Evolutionary conservation across 306 rosid genomes (phyloP), one percentile per base, ranked within the genome.

Genomic region (Begonia fuchsioides): DNA sequence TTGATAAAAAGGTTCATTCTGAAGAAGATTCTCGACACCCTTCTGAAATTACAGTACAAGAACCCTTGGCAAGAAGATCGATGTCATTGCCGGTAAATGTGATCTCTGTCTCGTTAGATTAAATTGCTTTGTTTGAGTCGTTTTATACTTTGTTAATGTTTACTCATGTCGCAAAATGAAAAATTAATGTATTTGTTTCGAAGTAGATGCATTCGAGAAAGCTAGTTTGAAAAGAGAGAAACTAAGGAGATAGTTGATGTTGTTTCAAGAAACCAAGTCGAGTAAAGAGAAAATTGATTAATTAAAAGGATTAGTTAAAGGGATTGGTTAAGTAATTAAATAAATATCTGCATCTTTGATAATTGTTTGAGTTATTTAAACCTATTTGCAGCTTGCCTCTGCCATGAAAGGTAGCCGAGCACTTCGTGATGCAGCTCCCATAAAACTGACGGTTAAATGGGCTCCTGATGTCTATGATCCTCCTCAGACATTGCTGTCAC

Each of bases 391-490:
- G 63, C 87, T 69, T 56, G 69, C 75, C 59, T 71, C 98, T 13
- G 96, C 98, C 11, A 67, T 87, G 76, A 87, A 83, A 64, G 96
- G 93, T 58, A 72, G 76, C 63, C 80, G 93, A 38, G 81, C 63
- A 66, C 79, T 48, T 10, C 69, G 70, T 10, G 68, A 18, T 38
- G 11, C 51, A 9, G 64, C 17, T 0, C 49, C 38, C 53, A 92
- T 75, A 57, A 41, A 41, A 41, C 58, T 78, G 49, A 65, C 69
- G 1, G 96, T 87, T 53, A 73, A 70, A 50, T 87, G 96, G 94
- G 88, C 94, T 17, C 70, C 94, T 8, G 93, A 83, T 44, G 96
- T 87, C 38, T 87, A 87, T 59, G 96, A 87, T 66, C 96, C 94
- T 5, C 65, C 50, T 2, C 76, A 76, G 26, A 80, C 87, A 6